Base-by-base conservation (phyloP, 495 filamentous ascomycete genomes). In the Penicillium steckii region DNA sequence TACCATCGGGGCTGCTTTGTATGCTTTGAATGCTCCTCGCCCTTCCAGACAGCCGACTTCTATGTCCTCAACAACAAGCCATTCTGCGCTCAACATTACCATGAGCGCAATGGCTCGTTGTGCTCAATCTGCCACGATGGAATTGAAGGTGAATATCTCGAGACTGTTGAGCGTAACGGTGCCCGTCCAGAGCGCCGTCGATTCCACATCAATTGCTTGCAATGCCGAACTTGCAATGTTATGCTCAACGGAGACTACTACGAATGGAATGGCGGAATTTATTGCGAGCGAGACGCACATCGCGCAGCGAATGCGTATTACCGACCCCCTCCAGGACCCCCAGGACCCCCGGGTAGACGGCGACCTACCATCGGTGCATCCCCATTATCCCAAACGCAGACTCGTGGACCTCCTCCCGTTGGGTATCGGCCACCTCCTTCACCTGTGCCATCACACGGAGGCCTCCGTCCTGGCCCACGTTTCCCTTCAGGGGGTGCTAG, bases 1-100 rank as follows among this genome's bases (percentile, higher is more conserved):
- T 98, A 96, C 61, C 94, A 98, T 69, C 91, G 92, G 58, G 78
- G 85, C 12, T 98, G 94, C 62, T 97, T 98, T 66, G 89, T 93
- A 4, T 98, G 94, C 75, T 82, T 82, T 3, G 90, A 88, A 6
- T 98, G 94, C 74, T 71, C 72, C 10, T 80, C 82, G 21, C 88
- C 92, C 2, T 98, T 98, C 61, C 76, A 84, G 40, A 93, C 92
- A 0, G 80, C 89, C 2, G 92, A 94, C 46, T 98, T 98, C 61
- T 98, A 98, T 69, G 91, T 98, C 30, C 73, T 90, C 29, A 73
- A 88, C 56, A 89, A 98, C 67, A 74, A 83, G 8, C 94, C 94
- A 3, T 96, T 89, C 74, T 98, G 94, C 73, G 86, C 88, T 26
- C 85, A 85, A 27, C 91, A 98, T 68, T 98, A 98, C 64, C 94